Conservation (phyloP, 1,139 yeast genomes). For the Sugiyamaella neomexicana region DNA sequence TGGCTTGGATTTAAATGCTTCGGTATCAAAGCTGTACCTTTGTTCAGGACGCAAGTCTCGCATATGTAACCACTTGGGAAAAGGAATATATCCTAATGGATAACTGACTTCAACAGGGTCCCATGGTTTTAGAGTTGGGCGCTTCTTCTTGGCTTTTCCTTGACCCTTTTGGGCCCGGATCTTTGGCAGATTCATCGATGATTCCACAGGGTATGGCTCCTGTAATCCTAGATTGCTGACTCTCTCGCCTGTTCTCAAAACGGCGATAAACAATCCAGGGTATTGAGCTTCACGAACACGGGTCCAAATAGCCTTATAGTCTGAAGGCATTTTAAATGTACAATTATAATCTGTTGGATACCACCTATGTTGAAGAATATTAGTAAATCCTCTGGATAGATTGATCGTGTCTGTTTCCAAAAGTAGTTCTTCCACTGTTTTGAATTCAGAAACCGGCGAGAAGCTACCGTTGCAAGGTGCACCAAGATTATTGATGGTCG, state of each 20-base stretch:
- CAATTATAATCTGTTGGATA: conserved; percentile 12
- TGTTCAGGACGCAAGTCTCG: conserved; percentile 21
- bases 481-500: background rate
- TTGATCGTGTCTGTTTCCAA: conserved; percentile 15
- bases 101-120: conserved; percentile 28
- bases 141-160: conserved; percentile 22
- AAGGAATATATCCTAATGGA: conserved; percentile 29
- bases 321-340: background rate
- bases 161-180: conserved; percentile 5
- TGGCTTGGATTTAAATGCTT: conserved; percentile 23
- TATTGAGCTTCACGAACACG: conserved; percentile 19
- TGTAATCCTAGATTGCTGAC: background rate
- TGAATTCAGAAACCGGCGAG: background rate
- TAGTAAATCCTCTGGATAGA: conserved; percentile 19
- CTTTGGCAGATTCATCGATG: background rate
- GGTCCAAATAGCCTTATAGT: conserved; percentile 16
- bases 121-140: conserved; percentile 24
- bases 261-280: conserved; percentile 24
- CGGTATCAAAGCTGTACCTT: conserved; percentile 23
- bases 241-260: conserved; percentile 19
- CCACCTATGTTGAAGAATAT: conserved; percentile 23
- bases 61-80: conserved; percentile 27
- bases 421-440: background rate
- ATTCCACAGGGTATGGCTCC: background rate
- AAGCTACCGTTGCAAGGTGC: background rate